These are phyloP conservation scores for Suillus alpinus DNA, from an alignment of 768 basidiomycete species.

Conservation along the genomic window DNA sequence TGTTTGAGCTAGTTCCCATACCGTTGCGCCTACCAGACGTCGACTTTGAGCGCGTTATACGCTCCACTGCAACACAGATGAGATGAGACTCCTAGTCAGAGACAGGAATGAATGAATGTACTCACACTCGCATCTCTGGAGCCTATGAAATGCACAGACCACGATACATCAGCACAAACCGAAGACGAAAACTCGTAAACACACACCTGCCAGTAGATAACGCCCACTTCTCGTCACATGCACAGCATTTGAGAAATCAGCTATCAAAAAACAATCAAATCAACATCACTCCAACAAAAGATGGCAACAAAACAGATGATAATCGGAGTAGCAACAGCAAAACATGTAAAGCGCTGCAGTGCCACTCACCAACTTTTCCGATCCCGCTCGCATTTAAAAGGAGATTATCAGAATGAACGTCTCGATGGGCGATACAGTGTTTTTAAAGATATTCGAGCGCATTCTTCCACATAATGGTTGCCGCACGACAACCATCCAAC, in stretches of 20 bases:
- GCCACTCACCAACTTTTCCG: slow-evolving; percentile 66
- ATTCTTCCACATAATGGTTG: slow-evolving; percentile 22
- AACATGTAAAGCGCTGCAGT: not conserved
- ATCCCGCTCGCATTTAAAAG: slow-evolving; percentile 66
- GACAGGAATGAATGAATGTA: not conserved
- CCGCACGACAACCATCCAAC: slow-evolving; percentile 23
- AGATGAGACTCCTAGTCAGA: slow-evolving; percentile 7
- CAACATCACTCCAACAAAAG: not conserved
- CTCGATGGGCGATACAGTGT: slow-evolving; percentile 74
- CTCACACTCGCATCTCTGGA: slow-evolving; percentile 74
- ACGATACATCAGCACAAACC: not conserved
- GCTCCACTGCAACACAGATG: slow-evolving; percentile 44
- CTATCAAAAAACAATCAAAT: slow-evolving; percentile 31
- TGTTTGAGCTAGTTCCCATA: slow-evolving; percentile 79
- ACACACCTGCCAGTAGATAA: slow-evolving; percentile 76
- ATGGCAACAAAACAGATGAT: slow-evolving; percentile 1
- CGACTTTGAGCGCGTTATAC: slow-evolving; percentile 73
- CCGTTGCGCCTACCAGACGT: slow-evolving; percentile 81
- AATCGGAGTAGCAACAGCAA: not conserved
- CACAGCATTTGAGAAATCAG: slow-evolving; percentile 80
- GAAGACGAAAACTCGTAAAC: not conserved
- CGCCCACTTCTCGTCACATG: slow-evolving; percentile 63
- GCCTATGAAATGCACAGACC: slow-evolving; percentile 36
- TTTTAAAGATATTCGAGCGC: slow-evolving; percentile 66
- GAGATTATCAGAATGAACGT: slow-evolving; percentile 82